Evolutionary conservation across 495 filamentous ascomycete genomes (phyloP).

Genomic region (Hypoxylon subgilvum): DNA sequence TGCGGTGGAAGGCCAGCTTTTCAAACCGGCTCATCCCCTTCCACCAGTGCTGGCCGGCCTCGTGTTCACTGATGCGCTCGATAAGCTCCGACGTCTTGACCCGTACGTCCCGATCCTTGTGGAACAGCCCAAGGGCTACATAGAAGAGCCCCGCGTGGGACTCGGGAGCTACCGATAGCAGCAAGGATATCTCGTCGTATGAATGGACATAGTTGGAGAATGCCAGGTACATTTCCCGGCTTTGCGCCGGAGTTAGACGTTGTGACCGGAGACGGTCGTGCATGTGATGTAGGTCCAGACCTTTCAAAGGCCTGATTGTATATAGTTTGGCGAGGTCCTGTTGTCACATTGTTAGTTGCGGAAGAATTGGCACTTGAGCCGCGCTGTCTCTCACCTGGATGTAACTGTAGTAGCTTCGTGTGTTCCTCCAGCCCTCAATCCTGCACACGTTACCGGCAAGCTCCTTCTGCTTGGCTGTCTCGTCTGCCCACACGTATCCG

Average conservation of each 20-base stretch:
- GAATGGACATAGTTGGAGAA: constrained; percentile 75
- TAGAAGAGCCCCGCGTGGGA: constrained; percentile 91
- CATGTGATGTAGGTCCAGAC: constrained; percentile 85
- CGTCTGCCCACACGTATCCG: constrained; percentile 93
- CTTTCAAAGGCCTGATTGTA: constrained; percentile 74
- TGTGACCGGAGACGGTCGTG: constrained; percentile 86
- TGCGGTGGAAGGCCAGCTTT: constrained; percentile 76
- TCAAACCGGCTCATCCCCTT: constrained; percentile 82
- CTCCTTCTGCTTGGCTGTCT: constrained; percentile 78
- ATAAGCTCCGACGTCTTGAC: constrained; percentile 78
- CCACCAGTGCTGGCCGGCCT: constrained; percentile 95
- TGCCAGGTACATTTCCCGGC: constrained; percentile 79
- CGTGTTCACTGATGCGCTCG: constrained; percentile 81
- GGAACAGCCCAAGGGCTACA: constrained; percentile 89
- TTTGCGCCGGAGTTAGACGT: constrained; percentile 71
- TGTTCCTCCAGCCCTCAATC: constrained; percentile 95
- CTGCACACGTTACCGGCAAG: constrained; percentile 85
- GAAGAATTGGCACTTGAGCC: background rate
- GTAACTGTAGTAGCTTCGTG: constrained; percentile 91
- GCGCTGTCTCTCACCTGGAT: constrained; percentile 68
- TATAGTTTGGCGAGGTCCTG: constrained; percentile 69
- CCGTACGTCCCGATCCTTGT: constrained; percentile 80
- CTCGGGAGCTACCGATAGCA: constrained; percentile 86
- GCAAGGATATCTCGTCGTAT: constrained; percentile 87
- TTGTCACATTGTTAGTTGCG: constrained; percentile 17